phyloP scores from a whole-genome alignment of 768 basidiomycete species.

The Rickenella mellea region DNA sequence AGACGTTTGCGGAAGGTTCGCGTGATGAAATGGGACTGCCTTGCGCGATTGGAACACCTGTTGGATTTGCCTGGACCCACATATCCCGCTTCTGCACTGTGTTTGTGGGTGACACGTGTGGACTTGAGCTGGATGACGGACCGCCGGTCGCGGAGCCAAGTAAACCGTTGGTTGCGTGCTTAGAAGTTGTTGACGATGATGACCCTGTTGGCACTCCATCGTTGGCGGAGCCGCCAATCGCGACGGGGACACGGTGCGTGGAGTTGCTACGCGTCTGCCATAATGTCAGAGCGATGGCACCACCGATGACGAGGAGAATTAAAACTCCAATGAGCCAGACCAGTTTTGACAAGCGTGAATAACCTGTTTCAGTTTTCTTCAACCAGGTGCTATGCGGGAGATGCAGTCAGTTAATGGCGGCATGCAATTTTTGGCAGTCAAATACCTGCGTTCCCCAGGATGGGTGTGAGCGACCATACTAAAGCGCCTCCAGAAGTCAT shows the following conservation, averaged over 20 bases:
- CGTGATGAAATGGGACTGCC: too few species aligned
- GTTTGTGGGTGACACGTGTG: slow-evolving; percentile 51
- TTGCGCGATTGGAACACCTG: too few species aligned
- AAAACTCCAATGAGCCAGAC: slow-evolving; percentile 61
- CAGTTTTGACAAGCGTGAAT: slow-evolving; percentile 48
- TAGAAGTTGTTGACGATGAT: slow-evolving; percentile 10
- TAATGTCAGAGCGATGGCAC: slow-evolving; percentile 50
- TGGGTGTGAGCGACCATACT: slow-evolving; percentile 61
- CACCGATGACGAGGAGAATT: slow-evolving; percentile 46
- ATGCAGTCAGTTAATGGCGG: neutral
- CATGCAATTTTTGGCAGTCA: neutral
- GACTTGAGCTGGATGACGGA: slow-evolving; percentile 13
- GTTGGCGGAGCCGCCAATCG: slow-evolving; percentile 53
- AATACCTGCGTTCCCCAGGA: neutral
- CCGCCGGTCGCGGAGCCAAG: slow-evolving; percentile 6
- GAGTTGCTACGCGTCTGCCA: slow-evolving; percentile 44
- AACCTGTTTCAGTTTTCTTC: slow-evolving; percentile 46
- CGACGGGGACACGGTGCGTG: slow-evolving; percentile 42
- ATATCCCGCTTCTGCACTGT: slow-evolving; percentile 41
- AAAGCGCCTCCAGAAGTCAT: slow-evolving; percentile 83
- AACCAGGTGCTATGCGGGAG: slow-evolving; percentile 49
- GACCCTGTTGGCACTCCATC: slow-evolving; percentile 23
- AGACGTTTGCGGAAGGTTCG: too few species aligned
- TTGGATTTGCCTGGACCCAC: too few species aligned
- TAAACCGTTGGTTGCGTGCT: slow-evolving; percentile 12